Percentiles rank a stretch among this genome's conserved stretches.
phyloP scores from a whole-genome alignment of 768 basidiomycete genomes.

The Kwoniella heveanensis region DNA sequence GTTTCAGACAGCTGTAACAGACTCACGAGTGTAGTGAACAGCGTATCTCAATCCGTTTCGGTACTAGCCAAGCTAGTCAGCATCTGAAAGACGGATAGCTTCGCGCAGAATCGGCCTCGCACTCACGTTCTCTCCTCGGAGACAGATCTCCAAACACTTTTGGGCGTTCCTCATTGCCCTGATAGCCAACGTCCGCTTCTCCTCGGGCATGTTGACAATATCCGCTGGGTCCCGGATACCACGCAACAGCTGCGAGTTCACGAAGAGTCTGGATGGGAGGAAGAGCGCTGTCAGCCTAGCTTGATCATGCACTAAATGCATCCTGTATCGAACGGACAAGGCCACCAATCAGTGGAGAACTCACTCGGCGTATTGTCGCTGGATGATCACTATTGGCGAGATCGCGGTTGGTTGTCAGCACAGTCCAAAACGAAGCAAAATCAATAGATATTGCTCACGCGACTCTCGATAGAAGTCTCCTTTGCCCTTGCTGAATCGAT shows the following conservation, averaged over 20 bases:
- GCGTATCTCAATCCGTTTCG: constrained; percentile 85
- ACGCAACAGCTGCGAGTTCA: constrained; percentile 54
- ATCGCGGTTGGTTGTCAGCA: not conserved
- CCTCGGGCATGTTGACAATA: constrained; percentile 75
- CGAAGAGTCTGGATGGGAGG: constrained; percentile 43
- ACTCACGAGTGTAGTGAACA: constrained; percentile 56
- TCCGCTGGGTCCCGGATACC: constrained; percentile 80
- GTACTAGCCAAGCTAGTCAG: constrained; percentile 63
- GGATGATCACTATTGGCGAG: constrained; percentile 63
- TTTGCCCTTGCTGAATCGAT: constrained; percentile 49
- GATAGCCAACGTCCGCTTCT: constrained; percentile 77
- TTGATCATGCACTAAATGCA: constrained; percentile 62
- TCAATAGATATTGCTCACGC: constrained; percentile 46
- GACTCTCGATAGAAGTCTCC: constrained; percentile 86
- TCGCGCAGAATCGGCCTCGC: too few relatives aligned
- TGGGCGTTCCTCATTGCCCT: constrained; percentile 81
- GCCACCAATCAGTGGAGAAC: constrained; percentile 60
- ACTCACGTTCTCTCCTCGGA: constrained; percentile 60
- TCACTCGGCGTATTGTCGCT: constrained; percentile 61
- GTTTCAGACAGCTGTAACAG: too few relatives aligned
- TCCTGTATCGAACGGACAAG: too few relatives aligned
- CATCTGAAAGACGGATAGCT: too few relatives aligned
- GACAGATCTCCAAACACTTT: constrained; percentile 78
- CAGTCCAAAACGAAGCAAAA: not conserved
- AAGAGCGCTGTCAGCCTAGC: constrained; percentile 67